Evolutionary conservation across 768 basidiomycete species (phyloP), one percentile per base, ranked within the genome.

Genomic region (Zangia roseola): DNA sequence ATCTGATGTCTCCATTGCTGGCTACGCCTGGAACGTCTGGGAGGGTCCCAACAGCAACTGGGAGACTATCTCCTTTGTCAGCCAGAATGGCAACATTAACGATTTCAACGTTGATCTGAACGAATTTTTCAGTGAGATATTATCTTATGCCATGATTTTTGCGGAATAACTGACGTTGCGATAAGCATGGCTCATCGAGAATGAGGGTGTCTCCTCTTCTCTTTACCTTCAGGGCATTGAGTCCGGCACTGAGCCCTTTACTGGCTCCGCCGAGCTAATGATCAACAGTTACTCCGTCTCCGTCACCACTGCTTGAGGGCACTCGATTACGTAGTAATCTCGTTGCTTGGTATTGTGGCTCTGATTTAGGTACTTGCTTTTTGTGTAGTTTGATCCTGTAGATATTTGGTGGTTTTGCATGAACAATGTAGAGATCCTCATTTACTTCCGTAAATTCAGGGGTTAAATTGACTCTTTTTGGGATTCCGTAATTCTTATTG

Each of bases 1-100:
- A 0, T 71, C 74, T 9, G 73, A 63, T 24, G 70, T 75, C 28
- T 55, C 56, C 9, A 49, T 82, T 28, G 79, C 71, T 3, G 78
- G 77, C 30, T 68, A 79, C 59, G 72, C 72, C 2, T 84, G 81
- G 81, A 72, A 77, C 52, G 65, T 82, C 26, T 83, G 80, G 80
- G 67, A 61, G 40, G 80, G 80, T 19, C 74, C 78, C 4, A 79
- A 79, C 59, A 43, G 66, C 17, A 77, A 77, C 67, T 81, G 79
- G 79, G 59, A 81, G 61, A 79, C 80, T 12, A 62, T 78, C 52
- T 80, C 79, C 9, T 83, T 83, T 64, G 76, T 82, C 54, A 77
- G 71, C 53, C 61, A 69, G 2, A 46, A 64, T 3, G 79, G 76
- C 0, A 63, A 81, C 55, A 71, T 83, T 62, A 77, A 61, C 33